Base-by-base conservation (phyloP, 305 asterid species). In the Petunia hybrid region DNA sequence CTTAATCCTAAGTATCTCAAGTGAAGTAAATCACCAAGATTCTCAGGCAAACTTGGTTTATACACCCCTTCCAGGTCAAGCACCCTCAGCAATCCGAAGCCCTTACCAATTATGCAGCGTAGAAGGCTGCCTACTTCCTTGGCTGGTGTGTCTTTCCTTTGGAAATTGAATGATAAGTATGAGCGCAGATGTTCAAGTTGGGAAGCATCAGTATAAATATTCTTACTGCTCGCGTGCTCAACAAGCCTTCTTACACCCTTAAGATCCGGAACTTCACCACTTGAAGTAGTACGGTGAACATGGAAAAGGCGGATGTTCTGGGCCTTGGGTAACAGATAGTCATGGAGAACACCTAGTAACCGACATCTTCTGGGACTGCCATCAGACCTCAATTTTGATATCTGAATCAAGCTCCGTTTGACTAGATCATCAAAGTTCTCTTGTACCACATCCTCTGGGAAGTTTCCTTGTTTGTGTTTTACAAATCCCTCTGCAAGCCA, bases 401-500 rank as follows among this genome's bases (percentile, higher is more conserved):
- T 85, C 84, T 86, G 84, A 71, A 90, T 85, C 87, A 90, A 80
- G 87, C 87, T 89, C 14, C 91, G 85, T 42, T 83, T 69, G 6
- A 87, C 87, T 41, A 90, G 88, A 14, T 83, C 14, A 6, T 85
- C 73, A 35, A 90, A 89, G 79, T 84, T 84, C 1, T 53, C 73
- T 63, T 86, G 71, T 4, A 59, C 91, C 38, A 48, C 83, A 56
- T 85, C 86, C 82, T 87, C 92, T 42, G 46, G 86, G 62, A 48
- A 84, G 4, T 0, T 36, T 8, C 14, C 69, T 14, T 12, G 1
- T n/a, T 62, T 13, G 5, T 39, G 78, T 38, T 85, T 43, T 83
- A 86, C 89, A 10, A 90, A 88, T 10, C 94, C 94, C 83, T 90
- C 92, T 1, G 92, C 91, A 63, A 87, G 84, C 94, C 94, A 90